A percentile compares a stretch with the other conserved stretches of the same genome.
These are phyloP conservation scores for Globisporangium orthogonon DNA, from an alignment of 352 stramenopile species.

Conservation along the genomic window DNA sequence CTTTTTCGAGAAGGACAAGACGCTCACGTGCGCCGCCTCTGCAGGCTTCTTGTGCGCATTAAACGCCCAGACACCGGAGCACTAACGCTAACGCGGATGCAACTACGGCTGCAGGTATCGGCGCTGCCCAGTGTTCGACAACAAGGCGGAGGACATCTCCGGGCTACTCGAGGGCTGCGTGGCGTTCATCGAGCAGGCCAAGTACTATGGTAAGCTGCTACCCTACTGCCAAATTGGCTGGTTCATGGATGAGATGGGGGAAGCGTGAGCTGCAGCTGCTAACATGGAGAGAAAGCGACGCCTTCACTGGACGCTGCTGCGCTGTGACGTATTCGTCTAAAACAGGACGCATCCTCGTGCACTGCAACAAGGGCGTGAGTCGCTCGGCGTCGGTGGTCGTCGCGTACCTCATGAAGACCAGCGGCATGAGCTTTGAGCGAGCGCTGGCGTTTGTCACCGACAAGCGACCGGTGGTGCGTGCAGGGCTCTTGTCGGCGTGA, in stretches of 20 bases:
- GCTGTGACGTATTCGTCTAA: not conserved
- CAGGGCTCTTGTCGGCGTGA: not conserved
- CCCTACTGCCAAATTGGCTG: not conserved
- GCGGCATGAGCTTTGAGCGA: slow-evolving; percentile 56
- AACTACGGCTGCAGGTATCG: slow-evolving; percentile 36
- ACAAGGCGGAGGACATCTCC: slow-evolving; percentile 86
- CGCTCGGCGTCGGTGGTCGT: slow-evolving; percentile 86
- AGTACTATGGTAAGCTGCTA: slow-evolving; percentile 78
- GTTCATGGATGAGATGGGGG: no score
- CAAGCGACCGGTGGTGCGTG: slow-evolving; percentile 43
- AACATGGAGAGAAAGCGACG: slow-evolving; percentile 30
- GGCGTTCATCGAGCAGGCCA: slow-evolving; percentile 88
- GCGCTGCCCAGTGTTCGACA: slow-evolving; percentile 86
- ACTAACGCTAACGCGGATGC: not conserved
- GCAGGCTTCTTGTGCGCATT: no score
- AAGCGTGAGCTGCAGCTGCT: slow-evolving; percentile 10
- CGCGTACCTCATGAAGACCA: slow-evolving; percentile 88
- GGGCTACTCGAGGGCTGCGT: slow-evolving; percentile 75
- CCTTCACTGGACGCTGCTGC: slow-evolving; percentile 8
- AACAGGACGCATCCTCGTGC: slow-evolving; percentile 82
- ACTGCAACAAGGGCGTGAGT: slow-evolving; percentile 90
- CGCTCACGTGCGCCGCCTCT: slow-evolving; percentile 32
- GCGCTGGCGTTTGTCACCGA: slow-evolving; percentile 52
- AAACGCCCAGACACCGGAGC: no score
- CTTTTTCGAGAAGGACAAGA: slow-evolving; percentile 88